Evolutionary conservation across 2,329 filamentous ascomycete genomes (phyloP).

Genomic region (Sporothrix humicola): DNA sequence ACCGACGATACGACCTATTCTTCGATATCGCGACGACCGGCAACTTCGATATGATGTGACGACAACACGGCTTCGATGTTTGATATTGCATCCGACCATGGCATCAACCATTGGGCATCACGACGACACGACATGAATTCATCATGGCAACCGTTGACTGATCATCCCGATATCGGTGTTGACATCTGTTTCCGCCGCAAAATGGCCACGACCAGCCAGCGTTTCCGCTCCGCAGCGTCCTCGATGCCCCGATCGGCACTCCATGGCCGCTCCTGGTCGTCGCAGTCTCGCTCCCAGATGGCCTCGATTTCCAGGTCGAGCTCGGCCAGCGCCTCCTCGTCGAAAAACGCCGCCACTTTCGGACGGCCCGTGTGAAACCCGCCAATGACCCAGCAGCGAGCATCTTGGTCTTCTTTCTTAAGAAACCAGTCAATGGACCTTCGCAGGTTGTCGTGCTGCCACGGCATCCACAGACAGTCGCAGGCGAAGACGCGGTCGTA

Average conservation of each 20-base stretch:
- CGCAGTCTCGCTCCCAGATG: constrained; percentile 72
- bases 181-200: constrained; percentile 41
- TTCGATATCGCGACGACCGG: neutral
- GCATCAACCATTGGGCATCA: neutral
- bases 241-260: constrained; percentile 64
- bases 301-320: constrained; percentile 65
- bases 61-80: too few species aligned
- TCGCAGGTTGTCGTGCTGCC: constrained; percentile 71
- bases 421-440: constrained; percentile 69
- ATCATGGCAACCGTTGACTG: neutral
- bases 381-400: constrained; percentile 65
- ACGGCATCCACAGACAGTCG: constrained; percentile 78
- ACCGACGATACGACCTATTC: too few species aligned
- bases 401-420: constrained; percentile 36
- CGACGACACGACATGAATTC: neutral
- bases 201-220: constrained; percentile 70
- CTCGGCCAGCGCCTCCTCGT: constrained; percentile 50
- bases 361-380: constrained; percentile 74
- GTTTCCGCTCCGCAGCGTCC: constrained; percentile 66
- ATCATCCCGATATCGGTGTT: neutral
- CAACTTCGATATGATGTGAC: neutral
- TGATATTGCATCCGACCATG: neutral
- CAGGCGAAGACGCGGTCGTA: constrained; percentile 71
- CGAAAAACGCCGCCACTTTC: constrained; percentile 71
- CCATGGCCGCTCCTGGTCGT: constrained; percentile 68